Percentiles rank a stretch among this genome's conserved stretches.
These are phyloP conservation scores for Lactifluus echinatus DNA, from an alignment of 768 basidiomycete species.

Conservation along the genomic window DNA sequence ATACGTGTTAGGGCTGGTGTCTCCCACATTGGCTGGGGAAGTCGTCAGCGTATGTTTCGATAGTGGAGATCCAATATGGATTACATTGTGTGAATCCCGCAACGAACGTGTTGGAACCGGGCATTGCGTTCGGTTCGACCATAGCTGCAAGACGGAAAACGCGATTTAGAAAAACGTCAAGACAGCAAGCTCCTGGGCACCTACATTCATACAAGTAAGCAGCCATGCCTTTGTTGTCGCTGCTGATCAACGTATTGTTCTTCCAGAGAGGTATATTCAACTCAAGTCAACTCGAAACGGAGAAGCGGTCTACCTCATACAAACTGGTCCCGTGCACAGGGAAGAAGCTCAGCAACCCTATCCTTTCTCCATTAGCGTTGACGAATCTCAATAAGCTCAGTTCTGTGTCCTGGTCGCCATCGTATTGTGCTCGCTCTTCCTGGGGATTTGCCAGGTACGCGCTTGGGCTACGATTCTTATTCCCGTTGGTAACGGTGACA, in stretches of 20 bases:
- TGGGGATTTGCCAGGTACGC: constrained; percentile 72
- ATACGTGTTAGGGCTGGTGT: constrained; percentile 73
- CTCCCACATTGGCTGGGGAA: constrained; percentile 63
- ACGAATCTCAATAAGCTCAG: constrained; percentile 61
- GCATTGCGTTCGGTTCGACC: constrained; percentile 54
- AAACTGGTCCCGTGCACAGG: constrained; percentile 74
- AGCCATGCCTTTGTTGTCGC: constrained; percentile 84
- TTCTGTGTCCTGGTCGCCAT: constrained; percentile 67
- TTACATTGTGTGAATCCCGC: constrained; percentile 70
- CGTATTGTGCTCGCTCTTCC: constrained; percentile 56
- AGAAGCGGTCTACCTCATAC: constrained; percentile 44
- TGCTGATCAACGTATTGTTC: constrained; percentile 78
- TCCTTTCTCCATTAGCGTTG: constrained; percentile 45
- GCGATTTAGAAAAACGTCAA: neutral
- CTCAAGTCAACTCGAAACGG: neutral
- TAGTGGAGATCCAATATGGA: constrained; percentile 18
- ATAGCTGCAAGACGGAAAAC: constrained; percentile 33
- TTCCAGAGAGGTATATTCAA: constrained; percentile 22
- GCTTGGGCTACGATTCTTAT: constrained; percentile 66
- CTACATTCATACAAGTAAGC: constrained; percentile 68
- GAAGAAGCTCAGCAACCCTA: constrained; percentile 68
- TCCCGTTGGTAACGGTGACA: constrained; percentile 57
- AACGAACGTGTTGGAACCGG: constrained; percentile 61
- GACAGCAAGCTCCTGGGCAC: constrained; percentile 16
- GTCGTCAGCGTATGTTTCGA: constrained; percentile 6